These are phyloP conservation scores for Candida suzukii DNA, from an alignment of 805 yeast species.

Conservation along the genomic window DNA sequence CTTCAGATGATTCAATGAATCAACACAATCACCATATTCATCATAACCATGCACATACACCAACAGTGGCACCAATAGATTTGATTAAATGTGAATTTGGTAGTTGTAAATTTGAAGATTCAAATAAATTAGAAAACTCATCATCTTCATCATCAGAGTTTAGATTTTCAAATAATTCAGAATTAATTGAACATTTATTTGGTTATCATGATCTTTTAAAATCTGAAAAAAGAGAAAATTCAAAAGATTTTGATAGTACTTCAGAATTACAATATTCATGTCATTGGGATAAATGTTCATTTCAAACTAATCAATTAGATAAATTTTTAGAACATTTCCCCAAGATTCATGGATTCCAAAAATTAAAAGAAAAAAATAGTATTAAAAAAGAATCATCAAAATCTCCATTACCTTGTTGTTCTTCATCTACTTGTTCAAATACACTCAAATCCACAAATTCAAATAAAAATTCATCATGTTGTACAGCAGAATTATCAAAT, in stretches of 20 bases:
- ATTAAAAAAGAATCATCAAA: no score
- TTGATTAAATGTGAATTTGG: slow-evolving; percentile 20
- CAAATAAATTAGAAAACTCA: slow-evolving; percentile 30
- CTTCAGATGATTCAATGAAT: no score
- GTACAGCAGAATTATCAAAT: neutral
- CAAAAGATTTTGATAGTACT: slow-evolving; percentile 19
- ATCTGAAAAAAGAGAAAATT: neutral
- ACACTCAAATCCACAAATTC: no score
- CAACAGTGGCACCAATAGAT: slow-evolving; percentile 44
- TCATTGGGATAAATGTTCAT: slow-evolving; percentile 73
- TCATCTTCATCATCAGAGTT: no score
- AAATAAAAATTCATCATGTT: no score
- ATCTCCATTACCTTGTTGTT: no score
- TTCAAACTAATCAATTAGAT: slow-evolving; percentile 43
- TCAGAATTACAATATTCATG: slow-evolving; percentile 35
- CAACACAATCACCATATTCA: no score
- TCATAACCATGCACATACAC: no score
- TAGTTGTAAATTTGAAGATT: neutral
- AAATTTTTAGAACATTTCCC: slow-evolving; percentile 55
- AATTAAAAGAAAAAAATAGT: no score
- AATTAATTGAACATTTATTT: slow-evolving; percentile 41
- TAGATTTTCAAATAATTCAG: slow-evolving; percentile 20
- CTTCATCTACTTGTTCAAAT: no score
- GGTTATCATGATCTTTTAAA: slow-evolving; percentile 10
- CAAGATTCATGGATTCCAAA: slow-evolving; percentile 32